Base-by-base conservation (phyloP, 228 moss, liverwort and hornwort genomes). In the Sphagnum magellanicum region DNA sequence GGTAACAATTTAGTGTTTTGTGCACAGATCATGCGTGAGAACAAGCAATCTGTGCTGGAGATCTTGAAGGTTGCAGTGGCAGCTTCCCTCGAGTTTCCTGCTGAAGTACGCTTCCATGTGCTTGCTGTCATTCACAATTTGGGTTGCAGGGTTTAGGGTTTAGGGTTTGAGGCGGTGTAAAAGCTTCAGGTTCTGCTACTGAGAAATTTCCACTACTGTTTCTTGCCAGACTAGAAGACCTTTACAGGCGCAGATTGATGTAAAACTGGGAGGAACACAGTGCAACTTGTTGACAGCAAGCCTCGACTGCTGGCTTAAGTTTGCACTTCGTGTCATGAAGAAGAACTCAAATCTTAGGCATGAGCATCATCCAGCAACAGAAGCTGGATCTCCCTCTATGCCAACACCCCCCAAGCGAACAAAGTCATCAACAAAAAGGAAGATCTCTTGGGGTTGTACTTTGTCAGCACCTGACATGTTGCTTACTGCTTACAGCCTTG, bases 401-500 rank as follows among this genome's bases (percentile, higher is more conserved):
- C n/a, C 67, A 63, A 73, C 32, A 32, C 32, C 32, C 32, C 32
- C 32, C 32, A 70, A 72, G 66, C 80, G 82, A 81, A 75, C 66
- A 72, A 77, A 80, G 64, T 67, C 50, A 77, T 83, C 81, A 74
- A 64, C 70, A 63, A 80, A 74, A 66, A 77, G 82, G 50, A 91
- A 83, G 81, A 70, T 91, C 59, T 75, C 79, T 49, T 96, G 92
- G 92, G 84, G 91, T 60, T 96, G 96, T 69, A 88, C 96, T 60
- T 79, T 92, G 76, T 93, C 93, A 69, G 87, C 86, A 62, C 96
- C 96, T 47, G 93, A 92, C 53, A 79, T 96, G 74, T 82, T 77
- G 52, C 59, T 93, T 52, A 72, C 87, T 73, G 85, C 87, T 69
- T 87, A 83, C 63, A 87, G 91, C 72, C 87, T 76, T 63, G 77